Conservation (phyloP, 768 basidiomycete species). For the Leccinum arenicola region DNA sequence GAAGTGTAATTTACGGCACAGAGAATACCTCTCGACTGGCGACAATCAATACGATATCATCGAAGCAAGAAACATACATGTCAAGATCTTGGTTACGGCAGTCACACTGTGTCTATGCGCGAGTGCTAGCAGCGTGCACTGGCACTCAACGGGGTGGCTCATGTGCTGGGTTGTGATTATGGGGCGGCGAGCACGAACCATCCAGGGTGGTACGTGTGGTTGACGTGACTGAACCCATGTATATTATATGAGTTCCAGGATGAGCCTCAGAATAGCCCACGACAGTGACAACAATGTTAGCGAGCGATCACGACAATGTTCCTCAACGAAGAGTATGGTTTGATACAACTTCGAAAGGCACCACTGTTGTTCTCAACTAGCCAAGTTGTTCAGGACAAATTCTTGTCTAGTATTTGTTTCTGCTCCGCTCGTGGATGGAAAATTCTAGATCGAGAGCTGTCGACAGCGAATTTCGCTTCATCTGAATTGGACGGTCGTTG, state of each 20-base stretch:
- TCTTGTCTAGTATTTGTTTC: not conserved
- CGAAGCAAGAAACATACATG: not conserved
- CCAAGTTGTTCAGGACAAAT: not conserved
- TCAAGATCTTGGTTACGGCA: not conserved
- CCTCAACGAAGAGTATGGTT: not conserved
- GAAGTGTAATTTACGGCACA: no score
- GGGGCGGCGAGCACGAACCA: not conserved
- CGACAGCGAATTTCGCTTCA: not conserved
- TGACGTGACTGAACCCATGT: not conserved
- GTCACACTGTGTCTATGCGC: not conserved
- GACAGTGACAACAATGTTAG: not conserved
- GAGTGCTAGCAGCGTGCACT: not conserved
- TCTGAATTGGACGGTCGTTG: not conserved
- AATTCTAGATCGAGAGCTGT: not conserved
- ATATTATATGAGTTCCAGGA: not conserved
- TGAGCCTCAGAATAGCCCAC: not conserved
- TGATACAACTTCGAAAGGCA: not conserved
- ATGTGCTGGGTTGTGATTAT: not conserved
- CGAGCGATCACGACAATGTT: not conserved
- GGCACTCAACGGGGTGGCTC: not conserved
- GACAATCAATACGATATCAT: not conserved
- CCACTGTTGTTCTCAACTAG: not conserved
- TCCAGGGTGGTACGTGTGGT: not conserved
- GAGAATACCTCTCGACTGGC: not conserved
- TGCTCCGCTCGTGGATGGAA: not conserved